Percentiles rank a stretch among this genome's conserved stretches.
Conservation (phyloP, 805 yeast species). For the Ogataea haglerorum region DNA sequence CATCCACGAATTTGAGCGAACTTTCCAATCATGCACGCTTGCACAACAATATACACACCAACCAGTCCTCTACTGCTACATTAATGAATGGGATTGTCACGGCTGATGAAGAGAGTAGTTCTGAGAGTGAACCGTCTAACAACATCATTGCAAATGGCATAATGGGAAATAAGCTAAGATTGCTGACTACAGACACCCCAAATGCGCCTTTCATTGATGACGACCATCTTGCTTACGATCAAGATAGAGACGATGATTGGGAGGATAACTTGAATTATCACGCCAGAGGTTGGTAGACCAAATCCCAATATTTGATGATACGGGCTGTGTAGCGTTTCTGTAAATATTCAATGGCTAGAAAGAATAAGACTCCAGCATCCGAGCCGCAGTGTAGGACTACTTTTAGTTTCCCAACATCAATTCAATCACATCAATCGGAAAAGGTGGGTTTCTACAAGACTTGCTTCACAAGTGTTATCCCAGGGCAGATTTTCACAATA, state of each 20-base stretch:
- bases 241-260: constrained; percentile 19
- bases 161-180: constrained; percentile 26
- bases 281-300: constrained; percentile 39
- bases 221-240: constrained; percentile 1
- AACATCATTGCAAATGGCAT: constrained; percentile 28
- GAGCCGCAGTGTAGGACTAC: too few species aligned
- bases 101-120: constrained; percentile 3
- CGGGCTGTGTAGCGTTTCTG: constrained; percentile 1
- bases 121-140: constrained; percentile 10
- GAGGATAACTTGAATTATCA: constrained; percentile 38
- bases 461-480: constrained; percentile 16
- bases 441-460: constrained; percentile 8
- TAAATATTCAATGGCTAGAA: constrained; percentile 1
- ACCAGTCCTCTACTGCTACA: constrained; percentile 1
- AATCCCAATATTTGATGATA: not conserved
- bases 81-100: constrained; percentile 1
- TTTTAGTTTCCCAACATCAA: constrained; percentile 10
- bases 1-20: constrained; percentile 11
- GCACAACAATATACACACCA: not conserved
- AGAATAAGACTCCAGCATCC: not conserved
- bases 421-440: not conserved
- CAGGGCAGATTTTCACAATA: constrained; percentile 40
- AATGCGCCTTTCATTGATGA: constrained; percentile 16
- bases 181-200: constrained; percentile 21
- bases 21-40: not conserved